Base-by-base conservation (phyloP, 139 green algal genomes). In the Raphidocelis subcapitata region DNA sequence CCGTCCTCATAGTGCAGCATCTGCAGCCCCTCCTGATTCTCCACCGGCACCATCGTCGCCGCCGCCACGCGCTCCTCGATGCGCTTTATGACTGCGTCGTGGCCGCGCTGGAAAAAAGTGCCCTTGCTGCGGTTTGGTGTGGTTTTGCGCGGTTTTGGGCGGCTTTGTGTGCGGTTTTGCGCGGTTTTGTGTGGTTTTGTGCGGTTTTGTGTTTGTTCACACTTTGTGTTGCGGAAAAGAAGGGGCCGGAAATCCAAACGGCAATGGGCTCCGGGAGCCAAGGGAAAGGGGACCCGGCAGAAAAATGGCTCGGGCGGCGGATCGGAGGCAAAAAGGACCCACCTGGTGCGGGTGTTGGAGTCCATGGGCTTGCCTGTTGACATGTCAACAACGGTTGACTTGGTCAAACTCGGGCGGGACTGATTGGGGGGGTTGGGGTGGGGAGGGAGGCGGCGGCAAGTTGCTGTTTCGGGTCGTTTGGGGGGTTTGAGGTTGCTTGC, bases 61-160 rank as follows among this genome's bases (percentile, higher is more conserved):
- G 84, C 69, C 0, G 87, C 82, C 24, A 91, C 78, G 12, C 87
- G 79, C 69, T 87, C 86, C 68, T 92, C 87, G 37, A 91, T 87
- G n/a, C 74, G 64, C 0, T 51, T 31, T n/a, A 88, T 70, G 18
- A 90, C 55, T 1, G 77, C 80, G 31, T 92, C 86, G 49, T 84
- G 66, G 5, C 66, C 77, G 20, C 75, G 79, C 0, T 21, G 16
- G 24, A 91, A 75, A 51, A 85, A 91, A 2, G 73, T 86, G 51
- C 87, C 87, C 2, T 72, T 86, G 84, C 80, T 88, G 26, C 23
- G 54, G 54, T 12, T 5, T 8, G 10, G 20, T 5, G 54, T 28
- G 23, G 54, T 8, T 26, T 29, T 33, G 54, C 20, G 54, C 12
- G 52, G 5, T 60, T 60, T 8, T n/a, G 24, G 14, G 23, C 10